phyloP scores from a whole-genome alignment of 257 asterid species.

The Scutellaria baicalensis region DNA sequence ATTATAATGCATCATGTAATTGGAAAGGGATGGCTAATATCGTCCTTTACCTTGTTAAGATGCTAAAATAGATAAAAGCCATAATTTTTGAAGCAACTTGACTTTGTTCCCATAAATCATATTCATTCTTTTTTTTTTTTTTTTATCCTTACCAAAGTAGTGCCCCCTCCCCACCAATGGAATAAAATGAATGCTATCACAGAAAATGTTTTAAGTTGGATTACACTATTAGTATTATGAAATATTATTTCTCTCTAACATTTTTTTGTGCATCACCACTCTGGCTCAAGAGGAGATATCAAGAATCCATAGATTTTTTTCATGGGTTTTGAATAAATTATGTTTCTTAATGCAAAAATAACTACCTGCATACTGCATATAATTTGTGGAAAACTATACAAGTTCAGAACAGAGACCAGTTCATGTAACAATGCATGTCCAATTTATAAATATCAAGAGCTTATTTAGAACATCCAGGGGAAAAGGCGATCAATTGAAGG shows the following conservation, averaged over 20 bases:
- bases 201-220: not conserved
- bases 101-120: not conserved
- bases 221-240: not conserved
- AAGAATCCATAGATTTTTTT: not conserved
- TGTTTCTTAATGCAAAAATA: not conserved
- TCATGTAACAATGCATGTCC: not conserved
- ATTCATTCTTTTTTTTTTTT: not conserved
- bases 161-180: too few species aligned
- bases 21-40: not conserved
- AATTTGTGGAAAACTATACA: not conserved
- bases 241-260: not conserved
- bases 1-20: not conserved
- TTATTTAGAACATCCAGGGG: not conserved
- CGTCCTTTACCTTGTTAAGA: not conserved
- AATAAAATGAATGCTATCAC: too few species aligned
- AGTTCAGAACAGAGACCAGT: not conserved
- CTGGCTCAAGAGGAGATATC: not conserved
- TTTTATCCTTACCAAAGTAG: not conserved
- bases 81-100: not conserved
- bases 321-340: not conserved
- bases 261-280: conserved; percentile 2
- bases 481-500: not conserved
- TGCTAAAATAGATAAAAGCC: not conserved
- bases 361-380: not conserved
- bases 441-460: not conserved